Conservation (phyloP, 73 alveolate species). For the Breviolum minutum region DNA sequence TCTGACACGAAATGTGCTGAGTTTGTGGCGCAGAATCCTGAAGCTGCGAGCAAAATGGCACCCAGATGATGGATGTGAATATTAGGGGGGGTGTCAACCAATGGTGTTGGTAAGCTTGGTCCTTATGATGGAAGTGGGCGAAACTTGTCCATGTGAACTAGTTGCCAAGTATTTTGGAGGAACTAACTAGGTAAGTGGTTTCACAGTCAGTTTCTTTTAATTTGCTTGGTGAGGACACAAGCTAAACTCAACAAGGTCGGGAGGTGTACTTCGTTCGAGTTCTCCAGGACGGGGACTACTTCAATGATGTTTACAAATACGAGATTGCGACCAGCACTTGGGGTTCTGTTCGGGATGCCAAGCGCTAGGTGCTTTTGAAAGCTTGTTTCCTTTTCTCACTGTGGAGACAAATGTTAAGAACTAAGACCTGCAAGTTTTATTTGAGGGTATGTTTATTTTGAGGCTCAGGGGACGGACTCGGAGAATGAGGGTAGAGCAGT, state of each 20-base stretch:
- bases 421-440: neutral
- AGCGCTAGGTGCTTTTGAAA: neutral
- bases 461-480: neutral
- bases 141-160: too few species aligned
- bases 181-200: neutral
- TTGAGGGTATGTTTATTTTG: neutral
- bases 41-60: too few species aligned
- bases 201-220: neutral
- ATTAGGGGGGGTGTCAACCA: too few species aligned
- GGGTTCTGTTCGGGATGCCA: conserved; percentile 95
- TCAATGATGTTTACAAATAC: conserved; percentile 97
- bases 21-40: too few species aligned
- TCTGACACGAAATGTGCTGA: neutral
- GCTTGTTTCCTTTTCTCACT: neutral
- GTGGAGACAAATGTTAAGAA: neutral
- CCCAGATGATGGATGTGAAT: too few species aligned
- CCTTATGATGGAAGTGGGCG: too few species aligned
- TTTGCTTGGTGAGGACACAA: too few species aligned
- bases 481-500: too few species aligned
- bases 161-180: neutral
- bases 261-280: neutral
- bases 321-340: conserved; percentile 96
- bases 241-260: neutral
- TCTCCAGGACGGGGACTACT: conserved; percentile 98
- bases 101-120: too few species aligned